A percentile compares a stretch with the other conserved stretches of the same genome.
These are phyloP conservation scores for Astrocystis sublimbata DNA, from an alignment of 495 filamentous ascomycete genomes.

Conservation along the genomic window DNA sequence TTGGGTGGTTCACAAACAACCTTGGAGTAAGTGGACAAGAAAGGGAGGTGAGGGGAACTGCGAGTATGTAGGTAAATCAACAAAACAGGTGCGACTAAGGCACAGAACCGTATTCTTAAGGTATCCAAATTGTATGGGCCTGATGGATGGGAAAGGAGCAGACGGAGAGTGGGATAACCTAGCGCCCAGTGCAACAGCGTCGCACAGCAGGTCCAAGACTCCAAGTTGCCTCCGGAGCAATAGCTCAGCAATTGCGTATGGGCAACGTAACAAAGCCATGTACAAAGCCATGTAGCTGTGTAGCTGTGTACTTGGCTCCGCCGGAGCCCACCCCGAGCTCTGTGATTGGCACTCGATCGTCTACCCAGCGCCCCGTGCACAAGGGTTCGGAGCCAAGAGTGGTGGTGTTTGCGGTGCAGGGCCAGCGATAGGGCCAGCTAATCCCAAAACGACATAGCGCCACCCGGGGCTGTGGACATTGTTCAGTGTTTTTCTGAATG, in stretches of 20 bases:
- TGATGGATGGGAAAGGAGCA: neutral
- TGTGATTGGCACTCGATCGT: neutral
- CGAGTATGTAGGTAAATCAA: neutral
- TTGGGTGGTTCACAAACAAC: slow-evolving; percentile 15
- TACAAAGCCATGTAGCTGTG: neutral
- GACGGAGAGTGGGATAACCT: neutral
- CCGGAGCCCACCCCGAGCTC: neutral
- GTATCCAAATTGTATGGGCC: neutral
- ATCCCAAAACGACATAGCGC: neutral
- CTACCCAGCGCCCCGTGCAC: neutral
- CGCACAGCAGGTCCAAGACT: neutral
- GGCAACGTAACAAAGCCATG: neutral
- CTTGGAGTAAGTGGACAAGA: neutral
- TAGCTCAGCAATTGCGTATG: slow-evolving; percentile 9
- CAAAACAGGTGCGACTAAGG: neutral
- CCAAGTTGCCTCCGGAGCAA: slow-evolving; percentile 6
- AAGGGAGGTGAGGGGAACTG: neutral
- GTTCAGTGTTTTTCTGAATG: no score
- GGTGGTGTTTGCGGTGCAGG: no score
- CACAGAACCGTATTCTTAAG: neutral
- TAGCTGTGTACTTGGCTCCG: neutral
- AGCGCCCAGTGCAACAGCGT: neutral
- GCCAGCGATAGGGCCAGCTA: neutral
- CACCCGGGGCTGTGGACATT: neutral
- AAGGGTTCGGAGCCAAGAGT: neutral